phyloP scores from a whole-genome alignment of 202 grass and related monocot genomes.

The Brachypodium distachyon region DNA sequence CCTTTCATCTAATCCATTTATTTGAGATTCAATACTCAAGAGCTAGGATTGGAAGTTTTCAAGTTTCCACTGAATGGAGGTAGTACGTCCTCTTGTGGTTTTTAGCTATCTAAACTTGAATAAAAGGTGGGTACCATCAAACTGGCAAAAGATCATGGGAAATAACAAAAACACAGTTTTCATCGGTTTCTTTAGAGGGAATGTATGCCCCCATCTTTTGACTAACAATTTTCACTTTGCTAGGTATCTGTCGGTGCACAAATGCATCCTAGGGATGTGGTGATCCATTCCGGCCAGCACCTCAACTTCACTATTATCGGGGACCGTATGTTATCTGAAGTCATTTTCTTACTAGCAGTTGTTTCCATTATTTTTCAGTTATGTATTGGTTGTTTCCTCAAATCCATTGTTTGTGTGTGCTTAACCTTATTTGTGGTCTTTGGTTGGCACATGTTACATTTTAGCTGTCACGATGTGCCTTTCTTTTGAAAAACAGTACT shows the following conservation, averaged over 20 bases:
- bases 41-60: no score
- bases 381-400: background rate
- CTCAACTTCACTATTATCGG: conserved; percentile 65
- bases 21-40: no score
- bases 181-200: background rate
- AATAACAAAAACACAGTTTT: background rate
- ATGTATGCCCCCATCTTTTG: background rate
- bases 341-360: background rate
- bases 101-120: background rate
- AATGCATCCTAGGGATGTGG: conserved; percentile 59
- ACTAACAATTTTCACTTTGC: background rate
- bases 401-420: background rate
- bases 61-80: no score
- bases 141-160: background rate
- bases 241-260: conserved; percentile 81
- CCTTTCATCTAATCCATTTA: no score
- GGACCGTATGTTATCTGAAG: conserved; percentile 46
- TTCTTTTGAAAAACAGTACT: background rate
- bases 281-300: conserved; percentile 54
- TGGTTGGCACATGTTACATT: background rate
- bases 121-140: background rate
- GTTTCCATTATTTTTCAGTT: background rate
- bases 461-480: background rate
- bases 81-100: no score
- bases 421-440: background rate